Evolutionary conservation across 495 filamentous ascomycete species (phyloP), one percentile per base, ranked within the genome.

Genomic region (Daldinia grandis): DNA sequence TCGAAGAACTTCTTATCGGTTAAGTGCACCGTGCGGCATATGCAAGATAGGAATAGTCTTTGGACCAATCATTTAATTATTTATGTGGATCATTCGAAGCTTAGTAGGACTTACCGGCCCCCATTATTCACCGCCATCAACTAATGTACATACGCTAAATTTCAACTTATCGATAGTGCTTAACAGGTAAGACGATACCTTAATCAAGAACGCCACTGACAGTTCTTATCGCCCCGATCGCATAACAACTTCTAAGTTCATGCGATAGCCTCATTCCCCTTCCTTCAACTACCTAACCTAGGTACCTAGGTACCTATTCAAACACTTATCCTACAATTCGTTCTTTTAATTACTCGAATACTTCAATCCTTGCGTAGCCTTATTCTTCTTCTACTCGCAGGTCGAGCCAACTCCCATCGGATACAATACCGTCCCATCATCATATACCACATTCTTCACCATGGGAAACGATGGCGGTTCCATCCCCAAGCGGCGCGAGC

Each of bases 381-480:
- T 9, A 10, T 3, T 47, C 19, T 24, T 24, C 7, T 47, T 21
- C 3, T 9, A 12, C 42, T 24, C 9, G 8, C 17, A 21, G 17
- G 9, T 12, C 17, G 21, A 47, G 6, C 42, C 24, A 24, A 21
- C 37, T 19, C 6, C 2, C 1, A 35, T 35, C 33, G 0, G 3
- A 35, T 35, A 27, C 12, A 44, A 10, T 28, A 27, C 19, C 9
- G 6, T 54, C 37, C 17, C 28, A 37, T 30, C 6, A 24, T 24
- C 42, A 9, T 47, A 19, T 5, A 31, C 17, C n/a, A 49, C 53
- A 54, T 24, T 25, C 33, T 24, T 28, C 55, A 78, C 51, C 66
- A 98, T 98, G 95, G 95, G 95, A 81, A 98, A 98, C 79, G 95
- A 98, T 76, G 95, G 95, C 72, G 95, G 86, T 68, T 85, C 78